Conservation (phyloP, 306 rosid species). For the Dalbergia cochinchinensis region DNA sequence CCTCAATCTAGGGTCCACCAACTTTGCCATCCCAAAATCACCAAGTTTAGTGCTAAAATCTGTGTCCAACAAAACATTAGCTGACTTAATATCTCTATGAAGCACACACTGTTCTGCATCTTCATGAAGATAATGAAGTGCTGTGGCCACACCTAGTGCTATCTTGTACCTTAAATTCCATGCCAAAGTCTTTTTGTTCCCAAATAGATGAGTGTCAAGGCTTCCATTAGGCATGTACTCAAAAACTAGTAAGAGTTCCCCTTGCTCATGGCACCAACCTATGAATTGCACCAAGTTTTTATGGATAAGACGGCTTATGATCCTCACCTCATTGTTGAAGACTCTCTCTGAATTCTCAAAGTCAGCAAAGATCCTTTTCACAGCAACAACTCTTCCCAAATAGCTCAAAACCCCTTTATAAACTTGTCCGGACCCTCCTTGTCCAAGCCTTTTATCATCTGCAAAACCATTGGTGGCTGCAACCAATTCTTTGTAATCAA, state of each 20-base stretch:
- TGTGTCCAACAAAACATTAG: constrained; percentile 54
- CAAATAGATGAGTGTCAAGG: constrained; percentile 57
- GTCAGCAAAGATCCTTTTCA: constrained; percentile 53
- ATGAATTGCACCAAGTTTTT: constrained; percentile 56
- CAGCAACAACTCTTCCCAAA: constrained; percentile 51
- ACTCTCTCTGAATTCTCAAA: constrained; percentile 43
- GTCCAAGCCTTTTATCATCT: constrained; percentile 51
- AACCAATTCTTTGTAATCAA: constrained; percentile 52
- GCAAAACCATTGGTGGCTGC: constrained; percentile 55
- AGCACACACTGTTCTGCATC: constrained; percentile 59
- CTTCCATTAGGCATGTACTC: constrained; percentile 61
- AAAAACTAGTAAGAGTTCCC: constrained; percentile 54
- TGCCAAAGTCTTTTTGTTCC: constrained; percentile 36
- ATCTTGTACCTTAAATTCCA: constrained; percentile 56
- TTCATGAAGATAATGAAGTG: constrained; percentile 63
- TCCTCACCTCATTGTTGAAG: constrained; percentile 54
- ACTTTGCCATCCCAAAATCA: constrained; percentile 62
- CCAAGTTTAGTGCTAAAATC: constrained; percentile 61
- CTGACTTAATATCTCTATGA: constrained; percentile 65
- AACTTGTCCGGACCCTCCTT: constrained; percentile 63
- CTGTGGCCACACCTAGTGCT: constrained; percentile 49
- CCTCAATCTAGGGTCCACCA: constrained; percentile 47
- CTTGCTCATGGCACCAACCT: constrained; percentile 61
- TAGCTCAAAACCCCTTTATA: constrained; percentile 47
- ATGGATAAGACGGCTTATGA: constrained; percentile 59